A percentile compares a stretch with the other conserved stretches of the same genome.
These are phyloP conservation scores for Penicillium goetzii DNA, from an alignment of 495 filamentous ascomycete genomes.

Conservation along the genomic window DNA sequence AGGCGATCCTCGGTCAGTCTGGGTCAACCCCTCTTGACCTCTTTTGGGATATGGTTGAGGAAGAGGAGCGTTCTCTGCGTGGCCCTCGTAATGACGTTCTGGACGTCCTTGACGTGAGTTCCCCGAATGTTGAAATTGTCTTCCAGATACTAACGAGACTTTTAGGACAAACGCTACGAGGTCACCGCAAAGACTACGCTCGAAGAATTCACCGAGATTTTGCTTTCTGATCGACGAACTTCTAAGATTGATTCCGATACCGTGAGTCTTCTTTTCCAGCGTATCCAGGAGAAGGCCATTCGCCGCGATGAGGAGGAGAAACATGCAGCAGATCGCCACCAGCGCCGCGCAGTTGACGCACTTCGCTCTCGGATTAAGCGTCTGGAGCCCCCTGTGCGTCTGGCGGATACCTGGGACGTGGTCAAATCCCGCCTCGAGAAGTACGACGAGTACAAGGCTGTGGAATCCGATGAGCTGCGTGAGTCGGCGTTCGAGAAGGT, in stretches of 20 bases:
- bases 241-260: conserved; percentile 78
- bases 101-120: conserved; percentile 85
- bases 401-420: conserved; percentile 83
- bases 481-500: conserved; percentile 89
- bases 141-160: conserved; percentile 26
- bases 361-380: conserved; percentile 88
- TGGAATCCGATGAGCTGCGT: conserved; percentile 81
- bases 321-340: conserved; percentile 77
- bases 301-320: conserved; percentile 83
- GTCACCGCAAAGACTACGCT: conserved; percentile 83
- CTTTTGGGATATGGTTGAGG: conserved; percentile 96
- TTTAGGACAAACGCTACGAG: conserved; percentile 86
- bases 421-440: conserved; percentile 77
- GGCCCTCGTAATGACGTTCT: conserved; percentile 81
- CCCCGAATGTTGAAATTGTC: neutral
- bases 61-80: conserved; percentile 84
- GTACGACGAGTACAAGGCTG: conserved; percentile 77
- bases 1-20: conserved; percentile 79
- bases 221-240: conserved; percentile 83
- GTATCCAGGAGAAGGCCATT: conserved; percentile 80
- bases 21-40: conserved; percentile 93
- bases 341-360: conserved; percentile 81
- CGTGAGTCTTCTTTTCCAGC: conserved; percentile 76
- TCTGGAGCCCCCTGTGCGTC: conserved; percentile 79
- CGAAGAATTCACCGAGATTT: conserved; percentile 77